phyloP scores from a whole-genome alignment of 1,284 basidiomycete species.

The Trametes pubescens region DNA sequence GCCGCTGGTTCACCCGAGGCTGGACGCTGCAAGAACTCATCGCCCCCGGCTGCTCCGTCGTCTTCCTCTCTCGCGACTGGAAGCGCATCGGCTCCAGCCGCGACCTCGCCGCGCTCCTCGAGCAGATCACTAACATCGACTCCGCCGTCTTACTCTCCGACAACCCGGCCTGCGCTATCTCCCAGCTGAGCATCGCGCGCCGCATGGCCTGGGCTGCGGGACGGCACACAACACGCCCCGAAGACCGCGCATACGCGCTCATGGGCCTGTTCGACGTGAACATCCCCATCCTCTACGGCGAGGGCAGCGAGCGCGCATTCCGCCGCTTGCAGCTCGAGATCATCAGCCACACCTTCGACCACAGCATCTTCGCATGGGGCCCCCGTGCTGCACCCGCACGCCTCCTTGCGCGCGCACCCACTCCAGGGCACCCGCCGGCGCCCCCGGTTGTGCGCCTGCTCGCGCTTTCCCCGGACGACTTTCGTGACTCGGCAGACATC shows the following conservation, averaged over 20 bases:
- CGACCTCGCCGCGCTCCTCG: background rate
- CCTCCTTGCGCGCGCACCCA: background rate
- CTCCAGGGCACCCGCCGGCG: too few relatives aligned
- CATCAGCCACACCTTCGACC: background rate
- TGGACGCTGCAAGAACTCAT: conserved; percentile 17
- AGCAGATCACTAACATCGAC: background rate
- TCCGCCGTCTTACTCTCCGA: background rate
- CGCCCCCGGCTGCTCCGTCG: background rate
- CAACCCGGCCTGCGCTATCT: background rate
- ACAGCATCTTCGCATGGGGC: conserved; percentile 11
- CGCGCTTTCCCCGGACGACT: conserved; percentile 5
- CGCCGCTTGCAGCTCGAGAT: conserved; percentile 9
- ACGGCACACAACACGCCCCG: conserved; percentile 2
- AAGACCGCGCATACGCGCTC: conserved; percentile 15
- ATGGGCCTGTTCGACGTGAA: conserved; percentile 12
- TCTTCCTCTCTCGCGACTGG: conserved; percentile 5
- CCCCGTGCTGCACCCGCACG: background rate
- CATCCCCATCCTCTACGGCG: conserved; percentile 13
- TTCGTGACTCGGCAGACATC: background rate
- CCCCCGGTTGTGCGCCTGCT: background rate
- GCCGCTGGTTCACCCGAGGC: conserved; percentile 11
- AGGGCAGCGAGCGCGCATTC: conserved; percentile 8
- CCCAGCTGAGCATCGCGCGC: background rate
- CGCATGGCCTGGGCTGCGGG: conserved; percentile 15
- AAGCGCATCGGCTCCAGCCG: background rate